Percentiles rank a stretch among this genome's conserved stretches.
phyloP scores from a whole-genome alignment of 768 basidiomycete genomes.

The Dioszegia hungarica region DNA sequence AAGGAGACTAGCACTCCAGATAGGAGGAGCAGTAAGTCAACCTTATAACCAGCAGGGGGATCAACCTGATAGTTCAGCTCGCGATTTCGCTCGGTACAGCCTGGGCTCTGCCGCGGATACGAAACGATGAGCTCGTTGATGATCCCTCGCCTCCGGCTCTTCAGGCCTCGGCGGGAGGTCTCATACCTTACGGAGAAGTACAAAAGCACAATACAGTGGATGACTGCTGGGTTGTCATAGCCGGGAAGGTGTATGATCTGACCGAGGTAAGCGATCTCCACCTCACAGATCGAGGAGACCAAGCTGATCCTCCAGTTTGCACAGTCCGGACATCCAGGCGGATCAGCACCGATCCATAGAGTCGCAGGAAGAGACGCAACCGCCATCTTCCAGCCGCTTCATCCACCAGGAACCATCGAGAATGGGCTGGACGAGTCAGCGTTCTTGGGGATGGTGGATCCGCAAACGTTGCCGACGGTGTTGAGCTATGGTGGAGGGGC shows the following conservation, averaged over 20 bases:
- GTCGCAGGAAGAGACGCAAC: constrained; percentile 45
- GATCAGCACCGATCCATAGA: constrained; percentile 35
- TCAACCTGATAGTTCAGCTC: constrained; percentile 2
- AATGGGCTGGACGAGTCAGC: constrained; percentile 28
- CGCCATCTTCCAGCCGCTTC: constrained; percentile 39
- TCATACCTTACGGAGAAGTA: constrained; percentile 46
- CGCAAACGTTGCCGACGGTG: constrained; percentile 32
- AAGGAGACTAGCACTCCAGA: neutral
- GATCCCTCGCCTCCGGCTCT: constrained; percentile 24
- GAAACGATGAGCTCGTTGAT: constrained; percentile 22
- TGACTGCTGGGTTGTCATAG: constrained; percentile 46
- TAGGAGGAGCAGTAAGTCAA: neutral
- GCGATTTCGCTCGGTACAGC: neutral
- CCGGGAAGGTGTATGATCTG: constrained; percentile 46
- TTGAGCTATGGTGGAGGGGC: constrained; percentile 2
- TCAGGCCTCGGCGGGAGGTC: constrained; percentile 19
- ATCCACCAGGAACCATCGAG: constrained; percentile 49
- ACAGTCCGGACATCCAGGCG: constrained; percentile 43
- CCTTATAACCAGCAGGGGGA: neutral
- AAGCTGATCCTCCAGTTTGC: constrained; percentile 36
- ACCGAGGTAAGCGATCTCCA: constrained; percentile 45
- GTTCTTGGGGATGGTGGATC: constrained; percentile 39
- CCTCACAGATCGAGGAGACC: too few species aligned
- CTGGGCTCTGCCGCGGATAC: neutral
- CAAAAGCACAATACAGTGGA: constrained; percentile 41